These are phyloP conservation scores for Colletotrichum tofieldiae DNA, from an alignment of 2,329 filamentous ascomycete species.

Conservation along the genomic window DNA sequence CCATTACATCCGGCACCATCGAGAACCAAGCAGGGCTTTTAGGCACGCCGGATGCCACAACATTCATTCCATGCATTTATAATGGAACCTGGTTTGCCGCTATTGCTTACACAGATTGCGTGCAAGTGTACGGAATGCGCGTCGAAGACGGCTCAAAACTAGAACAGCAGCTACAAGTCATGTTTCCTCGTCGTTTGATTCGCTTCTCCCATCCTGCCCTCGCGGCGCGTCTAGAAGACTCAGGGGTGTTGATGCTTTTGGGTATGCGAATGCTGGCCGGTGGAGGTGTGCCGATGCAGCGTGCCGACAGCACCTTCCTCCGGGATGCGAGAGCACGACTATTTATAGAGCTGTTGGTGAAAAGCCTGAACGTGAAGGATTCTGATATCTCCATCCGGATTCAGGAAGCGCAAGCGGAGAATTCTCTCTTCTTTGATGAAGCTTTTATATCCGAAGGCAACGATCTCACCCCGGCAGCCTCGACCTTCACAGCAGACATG, in stretches of 20 bases:
- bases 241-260: neutral
- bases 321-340: neutral
- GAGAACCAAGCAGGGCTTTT: neutral
- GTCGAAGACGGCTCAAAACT: neutral
- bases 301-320: neutral
- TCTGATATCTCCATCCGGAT: neutral
- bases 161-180: neutral
- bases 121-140: constrained; percentile 10
- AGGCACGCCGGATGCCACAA: neutral
- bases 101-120: constrained; percentile 16
- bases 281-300: neutral
- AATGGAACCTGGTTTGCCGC: constrained; percentile 1
- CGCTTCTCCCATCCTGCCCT: neutral
- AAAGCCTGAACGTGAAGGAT: neutral
- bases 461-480: neutral
- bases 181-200: constrained; percentile 1
- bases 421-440: constrained; percentile 9
- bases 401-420: constrained; percentile 6
- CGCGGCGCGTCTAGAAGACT: neutral
- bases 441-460: neutral
- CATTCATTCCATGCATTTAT: constrained; percentile 2
- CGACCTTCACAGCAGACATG: constrained; percentile 2
- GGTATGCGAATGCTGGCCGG: constrained; percentile 12
- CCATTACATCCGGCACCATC: neutral
- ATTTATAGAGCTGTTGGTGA: constrained; percentile 5